A percentile compares a stretch with the other conserved stretches of the same genome.
Evolutionary conservation across 2,329 filamentous ascomycete species (phyloP).

Genomic region (Pseudocercospora vitis): DNA sequence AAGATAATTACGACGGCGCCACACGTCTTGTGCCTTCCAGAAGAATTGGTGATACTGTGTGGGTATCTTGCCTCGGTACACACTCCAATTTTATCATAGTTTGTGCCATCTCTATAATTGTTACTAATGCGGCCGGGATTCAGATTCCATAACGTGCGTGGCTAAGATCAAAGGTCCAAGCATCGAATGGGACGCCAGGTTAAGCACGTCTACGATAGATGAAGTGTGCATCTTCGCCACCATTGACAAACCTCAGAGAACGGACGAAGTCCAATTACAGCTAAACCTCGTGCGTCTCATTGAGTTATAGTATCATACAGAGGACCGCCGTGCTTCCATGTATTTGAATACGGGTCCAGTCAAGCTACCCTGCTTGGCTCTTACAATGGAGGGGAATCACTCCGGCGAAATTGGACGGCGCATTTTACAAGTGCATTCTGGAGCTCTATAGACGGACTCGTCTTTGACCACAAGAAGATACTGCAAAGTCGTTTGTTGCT

Average conservation of each 20-base stretch:
- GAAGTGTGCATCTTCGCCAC: background rate
- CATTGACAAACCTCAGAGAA: background rate
- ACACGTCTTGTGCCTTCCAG: conserved; percentile 14
- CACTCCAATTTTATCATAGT: conserved; percentile 15
- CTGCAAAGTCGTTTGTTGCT: too few relatives aligned
- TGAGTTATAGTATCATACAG: too few relatives aligned
- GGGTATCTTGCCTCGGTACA: conserved; percentile 14
- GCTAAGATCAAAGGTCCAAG: background rate
- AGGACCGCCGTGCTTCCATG: too few relatives aligned
- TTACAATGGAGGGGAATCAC: too few relatives aligned
- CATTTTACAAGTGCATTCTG: too few relatives aligned
- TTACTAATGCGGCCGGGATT: conserved; percentile 11
- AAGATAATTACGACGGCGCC: conserved; percentile 15
- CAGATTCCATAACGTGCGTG: conserved; percentile 6
- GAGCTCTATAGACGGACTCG: too few relatives aligned
- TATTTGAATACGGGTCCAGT: too few relatives aligned
- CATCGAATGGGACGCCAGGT: background rate
- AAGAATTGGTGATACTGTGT: conserved; percentile 13
- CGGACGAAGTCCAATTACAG: background rate
- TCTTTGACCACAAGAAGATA: too few relatives aligned
- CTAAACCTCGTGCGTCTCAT: background rate
- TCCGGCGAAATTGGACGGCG: too few relatives aligned
- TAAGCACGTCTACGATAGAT: too few relatives aligned
- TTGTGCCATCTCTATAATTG: conserved; percentile 12
- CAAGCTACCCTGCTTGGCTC: too few relatives aligned